Base-by-base conservation (phyloP, 192 early-diverging fungal species). In the Rhizophagus sp. region DNA sequence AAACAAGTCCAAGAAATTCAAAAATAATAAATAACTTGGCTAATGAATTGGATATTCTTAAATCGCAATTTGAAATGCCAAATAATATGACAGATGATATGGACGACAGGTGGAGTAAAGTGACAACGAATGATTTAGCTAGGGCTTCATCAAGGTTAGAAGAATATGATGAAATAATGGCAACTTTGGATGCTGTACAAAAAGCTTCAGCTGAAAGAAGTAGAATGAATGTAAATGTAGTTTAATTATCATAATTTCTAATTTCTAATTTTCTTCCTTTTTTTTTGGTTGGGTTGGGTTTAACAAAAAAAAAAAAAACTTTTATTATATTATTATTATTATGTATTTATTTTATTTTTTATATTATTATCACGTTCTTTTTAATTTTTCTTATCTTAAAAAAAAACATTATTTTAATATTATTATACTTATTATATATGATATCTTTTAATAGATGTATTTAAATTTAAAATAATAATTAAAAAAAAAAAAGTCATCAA, bases 161-260 rank as follows among this genome's bases (percentile, higher is more conserved):
- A 50, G 47, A 69, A 50, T 78, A 69, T 78, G 76, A 78, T 49
- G 65, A 79, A 34, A 79, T 79, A 66, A 79, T 79, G 47, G 67
- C 64, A 52, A 66, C 77, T 41, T 79, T 79, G 4, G 66, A 57
- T 22, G 52, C 52, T 22, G 17, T 57, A 57, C 52, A 57, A 22
- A 22, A 57, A 57, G 15, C 52, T 57, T 4, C 52, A 6, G 52
- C 17, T 7, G 52, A 57, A 57, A 57, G 52, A 22, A 57, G 52
- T 57, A 22, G 17, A n/a, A 7, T 57, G 15, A 57, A 57, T 57
- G 17, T 22, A 17, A 22, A 57, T 22, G 19, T 17, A 57, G 3
- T 7, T 22, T 19, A 22, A 57, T 22, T 22, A 57, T 7, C 3
- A 22, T 57, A 57, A 52, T 52, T 52, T 52, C 13, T 57, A 57